Evolutionary conservation across 495 filamentous ascomycete genomes (phyloP).

Genomic region (Cenococcum geophilum): DNA sequence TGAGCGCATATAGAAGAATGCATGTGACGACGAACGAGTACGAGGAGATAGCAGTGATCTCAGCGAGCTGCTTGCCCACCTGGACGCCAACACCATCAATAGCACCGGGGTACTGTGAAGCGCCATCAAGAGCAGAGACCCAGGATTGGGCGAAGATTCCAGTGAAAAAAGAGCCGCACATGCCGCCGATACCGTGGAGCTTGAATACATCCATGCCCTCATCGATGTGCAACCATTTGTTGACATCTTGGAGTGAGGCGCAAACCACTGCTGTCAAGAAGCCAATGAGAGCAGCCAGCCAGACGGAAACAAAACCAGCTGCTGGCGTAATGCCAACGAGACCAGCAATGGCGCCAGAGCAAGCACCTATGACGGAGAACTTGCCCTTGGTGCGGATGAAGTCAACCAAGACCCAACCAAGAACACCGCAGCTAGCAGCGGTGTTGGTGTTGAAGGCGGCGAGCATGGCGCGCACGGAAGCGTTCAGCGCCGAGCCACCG

Average conservation of each 20-base stretch:
- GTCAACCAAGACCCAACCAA: conserved; percentile 57
- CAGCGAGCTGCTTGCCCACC: conserved; percentile 54
- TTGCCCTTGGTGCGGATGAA: conserved; percentile 49
- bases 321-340: conserved; percentile 61
- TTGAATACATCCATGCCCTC: conserved; percentile 61
- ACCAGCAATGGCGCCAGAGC: conserved; percentile 58
- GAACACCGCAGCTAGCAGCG: conserved; percentile 50
- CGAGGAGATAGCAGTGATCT: conserved; percentile 50
- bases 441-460: conserved; percentile 59
- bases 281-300: conserved; percentile 54
- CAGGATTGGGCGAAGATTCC: conserved; percentile 52
- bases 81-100: conserved; percentile 55
- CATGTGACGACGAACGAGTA: conserved; percentile 53
- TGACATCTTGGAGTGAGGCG: conserved; percentile 47
- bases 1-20: conserved; percentile 50
- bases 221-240: conserved; percentile 54
- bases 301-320: conserved; percentile 53
- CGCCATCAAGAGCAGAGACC: conserved; percentile 45
- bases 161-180: conserved; percentile 56
- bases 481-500: conserved; percentile 54
- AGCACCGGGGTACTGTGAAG: conserved; percentile 45
- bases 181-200: conserved; percentile 56
- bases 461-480: conserved; percentile 51
- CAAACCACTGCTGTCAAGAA: conserved; percentile 53
- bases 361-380: conserved; percentile 56